These are phyloP conservation scores for Micromonas pusilla DNA, from an alignment of 139 green algal species.

Conservation along the genomic window DNA sequence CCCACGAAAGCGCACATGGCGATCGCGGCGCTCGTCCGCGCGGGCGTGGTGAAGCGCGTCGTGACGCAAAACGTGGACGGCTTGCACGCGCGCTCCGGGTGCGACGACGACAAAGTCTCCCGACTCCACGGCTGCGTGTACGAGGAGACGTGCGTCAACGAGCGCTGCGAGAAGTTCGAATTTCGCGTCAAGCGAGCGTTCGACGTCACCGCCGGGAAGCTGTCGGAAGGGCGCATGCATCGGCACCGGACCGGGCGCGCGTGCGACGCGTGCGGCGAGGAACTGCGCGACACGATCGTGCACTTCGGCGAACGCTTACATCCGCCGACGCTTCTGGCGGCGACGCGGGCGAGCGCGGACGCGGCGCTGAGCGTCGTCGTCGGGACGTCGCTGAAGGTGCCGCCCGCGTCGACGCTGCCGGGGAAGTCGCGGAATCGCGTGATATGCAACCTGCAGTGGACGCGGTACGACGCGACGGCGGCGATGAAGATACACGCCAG, in stretches of 20 bases:
- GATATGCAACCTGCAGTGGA: neutral
- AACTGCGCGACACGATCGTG: constrained; percentile 26
- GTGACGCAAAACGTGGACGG: constrained; percentile 57
- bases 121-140: constrained; percentile 97
- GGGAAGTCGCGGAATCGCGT: neutral
- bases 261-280: constrained; percentile 24
- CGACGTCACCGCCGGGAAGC: constrained; percentile 2
- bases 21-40: neutral
- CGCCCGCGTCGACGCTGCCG: constrained; percentile 17
- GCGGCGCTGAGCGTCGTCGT: constrained; percentile 13
- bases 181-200: neutral
- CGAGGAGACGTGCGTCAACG: constrained; percentile 61
- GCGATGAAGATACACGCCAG: constrained; percentile 1
- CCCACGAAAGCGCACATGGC: constrained; percentile 3
- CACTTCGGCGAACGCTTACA: constrained; percentile 30
- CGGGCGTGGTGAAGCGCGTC: neutral
- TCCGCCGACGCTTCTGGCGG: constrained; percentile 4
- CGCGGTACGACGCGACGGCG: neutral
- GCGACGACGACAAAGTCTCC: constrained; percentile 56
- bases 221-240: neutral
- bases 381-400: constrained; percentile 19
- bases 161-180: neutral
- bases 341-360: neutral
- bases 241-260: neutral
- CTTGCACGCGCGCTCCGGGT: constrained; percentile 76